Percentiles rank a stretch among this genome's conserved stretches.
These are phyloP conservation scores for Lenzites betulinus DNA, from an alignment of 768 basidiomycete species.

Conservation along the genomic window DNA sequence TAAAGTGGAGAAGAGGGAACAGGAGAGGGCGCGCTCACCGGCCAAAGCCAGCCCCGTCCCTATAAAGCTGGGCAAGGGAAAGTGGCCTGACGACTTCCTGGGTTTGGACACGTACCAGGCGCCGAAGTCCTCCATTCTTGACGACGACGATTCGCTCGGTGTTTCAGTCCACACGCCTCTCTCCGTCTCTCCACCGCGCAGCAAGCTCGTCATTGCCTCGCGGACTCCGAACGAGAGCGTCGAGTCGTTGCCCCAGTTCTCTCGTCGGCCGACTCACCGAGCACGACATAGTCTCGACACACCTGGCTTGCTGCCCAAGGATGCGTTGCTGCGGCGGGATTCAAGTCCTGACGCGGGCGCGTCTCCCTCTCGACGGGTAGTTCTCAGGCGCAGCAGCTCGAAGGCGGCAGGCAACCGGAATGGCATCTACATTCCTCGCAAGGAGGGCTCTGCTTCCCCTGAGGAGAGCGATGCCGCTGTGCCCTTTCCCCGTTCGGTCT, in stretches of 20 bases:
- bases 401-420: constrained; percentile 48
- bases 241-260: constrained; percentile 49
- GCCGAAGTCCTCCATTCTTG: constrained; percentile 18
- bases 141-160: constrained; percentile 26
- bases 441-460: constrained; percentile 25
- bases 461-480: constrained; percentile 43
- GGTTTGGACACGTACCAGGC: constrained; percentile 50
- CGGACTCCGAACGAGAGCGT: constrained; percentile 47
- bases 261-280: constrained; percentile 63
- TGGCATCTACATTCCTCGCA: constrained; percentile 48
- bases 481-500: constrained; percentile 66
- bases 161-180: constrained; percentile 38
- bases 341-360: constrained; percentile 54
- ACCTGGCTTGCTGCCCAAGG: constrained; percentile 40
- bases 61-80: constrained; percentile 72
- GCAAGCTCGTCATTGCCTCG: constrained; percentile 53
- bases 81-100: constrained; percentile 79
- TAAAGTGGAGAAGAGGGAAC: constrained; percentile 28
- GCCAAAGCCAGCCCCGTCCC: constrained; percentile 32
- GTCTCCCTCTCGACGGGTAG: constrained; percentile 44
- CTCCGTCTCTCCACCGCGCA: constrained; percentile 48
- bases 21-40: constrained; percentile 30
- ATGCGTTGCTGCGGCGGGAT: constrained; percentile 44
- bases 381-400: constrained; percentile 60
- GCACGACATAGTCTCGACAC: constrained; percentile 64